These are phyloP conservation scores for Arthrobotrys iridis DNA, from an alignment of 2,329 filamentous ascomycete genomes.

Conservation along the genomic window DNA sequence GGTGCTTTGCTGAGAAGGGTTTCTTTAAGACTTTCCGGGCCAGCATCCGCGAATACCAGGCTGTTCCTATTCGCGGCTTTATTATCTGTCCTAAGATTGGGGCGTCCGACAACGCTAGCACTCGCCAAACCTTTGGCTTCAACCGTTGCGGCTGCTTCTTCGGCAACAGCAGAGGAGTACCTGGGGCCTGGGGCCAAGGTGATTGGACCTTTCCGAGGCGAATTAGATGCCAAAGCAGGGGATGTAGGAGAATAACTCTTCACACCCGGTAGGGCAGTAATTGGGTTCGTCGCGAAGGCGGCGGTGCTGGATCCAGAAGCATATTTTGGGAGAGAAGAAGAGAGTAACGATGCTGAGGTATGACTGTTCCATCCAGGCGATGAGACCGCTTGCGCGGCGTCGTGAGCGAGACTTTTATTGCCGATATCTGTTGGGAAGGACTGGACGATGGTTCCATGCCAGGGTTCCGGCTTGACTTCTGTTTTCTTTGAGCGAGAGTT, in stretches of 20 bases:
- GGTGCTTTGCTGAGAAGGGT: constrained; percentile 37
- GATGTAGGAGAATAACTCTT: constrained; percentile 51
- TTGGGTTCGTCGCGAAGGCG: constrained; percentile 46
- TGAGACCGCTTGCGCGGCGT: constrained; percentile 45
- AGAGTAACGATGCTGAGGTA: constrained; percentile 39
- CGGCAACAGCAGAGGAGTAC: constrained; percentile 47
- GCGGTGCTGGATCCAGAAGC: constrained; percentile 50
- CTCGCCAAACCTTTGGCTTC: constrained; percentile 46
- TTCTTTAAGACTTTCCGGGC: constrained; percentile 39
- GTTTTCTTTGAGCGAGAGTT: constrained; percentile 45
- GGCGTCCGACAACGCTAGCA: constrained; percentile 46
- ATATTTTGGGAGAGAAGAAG: constrained; percentile 47
- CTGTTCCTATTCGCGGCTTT: constrained; percentile 37
- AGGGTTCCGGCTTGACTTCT: constrained; percentile 47
- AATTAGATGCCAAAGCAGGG: constrained; percentile 36
- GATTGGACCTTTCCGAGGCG: constrained; percentile 42
- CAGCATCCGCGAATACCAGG: constrained; percentile 33
- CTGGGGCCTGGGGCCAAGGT: constrained; percentile 39
- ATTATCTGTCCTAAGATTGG: constrained; percentile 10
- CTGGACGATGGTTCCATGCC: constrained; percentile 46
- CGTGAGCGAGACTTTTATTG: constrained; percentile 33
- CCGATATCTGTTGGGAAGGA: constrained; percentile 40
- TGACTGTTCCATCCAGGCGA: constrained; percentile 52
- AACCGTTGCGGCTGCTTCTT: constrained; percentile 36
- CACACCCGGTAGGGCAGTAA: constrained; percentile 44